Base-by-base conservation (phyloP, 371 early-diverging fungal genomes). In the Quaeritorhiza haematococci region DNA sequence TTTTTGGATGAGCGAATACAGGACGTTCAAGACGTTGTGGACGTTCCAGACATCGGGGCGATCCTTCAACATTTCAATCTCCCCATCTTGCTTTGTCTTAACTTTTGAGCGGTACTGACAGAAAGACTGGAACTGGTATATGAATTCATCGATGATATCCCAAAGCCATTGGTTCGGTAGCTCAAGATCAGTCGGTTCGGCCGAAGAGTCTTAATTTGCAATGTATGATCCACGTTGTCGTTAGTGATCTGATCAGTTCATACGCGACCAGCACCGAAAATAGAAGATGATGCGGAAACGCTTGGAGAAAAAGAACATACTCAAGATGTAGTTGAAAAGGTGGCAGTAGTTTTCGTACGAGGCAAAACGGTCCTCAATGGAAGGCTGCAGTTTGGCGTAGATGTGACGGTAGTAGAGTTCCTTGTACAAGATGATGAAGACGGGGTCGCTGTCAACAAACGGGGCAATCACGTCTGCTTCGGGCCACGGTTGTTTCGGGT, bases 81-180 rank as follows among this genome's bases (percentile, higher is more conserved):
- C 94, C 58, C 85, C 86, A 24, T 89, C 86, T 27, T 79, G 71
- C 74, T 89, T 90, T 78, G 75, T 87, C 77, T 84, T 82, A 57
- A 84, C 72, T 56, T 91, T 89, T 74, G 84, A 89, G 56, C 94
- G 88, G 79, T 85, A 94, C 66, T 87, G 85, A 76, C 93, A 90
- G 83, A 92, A 96, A 44, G 93, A 85, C 79, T 96, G 94, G 88
- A 92, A 96, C 79, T 96, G 96, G 72, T 93, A 96, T 62, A 96
- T 93, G 74, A 96, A 94, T 77, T 96, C 96, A 67, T 96, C 96
- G 64, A 96, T 92, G 65, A 96, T 94, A 75, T 96, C 96, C 95
- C 95, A 96, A 49, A 96, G 80, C 96, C 96, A 96, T 78, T 93
- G 93, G 78, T 91, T 93, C 30, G 96, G 96, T 61, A 96, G 84